These are phyloP conservation scores for Calonectria naviculata DNA, from an alignment of 2,329 filamentous ascomycete genomes.

Conservation along the genomic window DNA sequence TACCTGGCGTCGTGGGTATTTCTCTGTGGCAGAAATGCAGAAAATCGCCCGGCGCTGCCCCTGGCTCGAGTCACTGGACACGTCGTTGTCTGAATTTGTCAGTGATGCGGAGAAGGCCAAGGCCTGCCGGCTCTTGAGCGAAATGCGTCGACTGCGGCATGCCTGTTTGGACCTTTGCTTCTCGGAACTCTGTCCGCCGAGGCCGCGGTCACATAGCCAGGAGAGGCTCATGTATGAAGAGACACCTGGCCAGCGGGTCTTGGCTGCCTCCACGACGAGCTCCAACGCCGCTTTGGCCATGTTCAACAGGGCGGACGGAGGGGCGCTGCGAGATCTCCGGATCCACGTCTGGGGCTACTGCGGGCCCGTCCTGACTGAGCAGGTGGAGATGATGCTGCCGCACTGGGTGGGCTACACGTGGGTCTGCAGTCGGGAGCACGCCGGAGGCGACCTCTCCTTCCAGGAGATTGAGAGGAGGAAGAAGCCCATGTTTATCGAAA, in stretches of 20 bases:
- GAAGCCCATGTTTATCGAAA: too few relatives aligned
- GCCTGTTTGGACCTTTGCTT: background rate
- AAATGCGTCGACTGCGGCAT: background rate
- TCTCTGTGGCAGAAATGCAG: background rate
- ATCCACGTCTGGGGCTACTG: background rate
- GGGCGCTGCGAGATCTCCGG: background rate
- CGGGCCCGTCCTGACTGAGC: background rate
- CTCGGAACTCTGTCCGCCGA: background rate
- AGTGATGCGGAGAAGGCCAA: background rate
- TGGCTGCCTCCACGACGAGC: background rate
- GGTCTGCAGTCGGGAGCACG: background rate
- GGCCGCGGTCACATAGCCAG: background rate
- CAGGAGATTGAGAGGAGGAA: background rate
- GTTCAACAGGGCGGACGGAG: background rate
- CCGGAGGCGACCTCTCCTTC: background rate
- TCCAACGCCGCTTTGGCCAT: background rate
- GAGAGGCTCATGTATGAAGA: background rate
- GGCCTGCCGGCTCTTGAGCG: background rate
- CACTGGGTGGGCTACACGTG: background rate
- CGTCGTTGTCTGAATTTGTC: fast-evolving
- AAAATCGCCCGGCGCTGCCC: background rate
- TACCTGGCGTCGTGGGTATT: background rate
- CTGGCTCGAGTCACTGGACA: background rate
- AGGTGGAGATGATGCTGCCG: background rate
- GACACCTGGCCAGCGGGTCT: background rate